phyloP scores from a whole-genome alignment of 1,284 basidiomycete genomes.

The Ceratobasidium sp. region DNA sequence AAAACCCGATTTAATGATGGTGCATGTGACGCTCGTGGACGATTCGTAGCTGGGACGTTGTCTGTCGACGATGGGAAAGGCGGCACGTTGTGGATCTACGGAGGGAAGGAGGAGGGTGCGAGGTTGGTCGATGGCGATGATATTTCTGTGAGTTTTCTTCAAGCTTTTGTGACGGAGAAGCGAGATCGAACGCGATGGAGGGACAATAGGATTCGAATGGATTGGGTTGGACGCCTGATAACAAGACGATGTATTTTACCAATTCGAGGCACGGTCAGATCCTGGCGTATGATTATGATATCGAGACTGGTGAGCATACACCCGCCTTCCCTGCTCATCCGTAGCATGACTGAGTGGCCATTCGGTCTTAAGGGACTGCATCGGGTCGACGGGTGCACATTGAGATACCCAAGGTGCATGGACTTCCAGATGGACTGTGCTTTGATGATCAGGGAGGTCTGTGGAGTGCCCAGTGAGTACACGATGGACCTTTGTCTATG shows the following conservation, averaged over 20 bases:
- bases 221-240: slow-evolving; percentile 73
- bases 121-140: slow-evolving; percentile 71
- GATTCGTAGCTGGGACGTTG: slow-evolving; percentile 75
- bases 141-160: slow-evolving; percentile 66
- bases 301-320: slow-evolving; percentile 62
- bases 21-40: slow-evolving; percentile 69
- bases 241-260: slow-evolving; percentile 76
- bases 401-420: slow-evolving; percentile 66
- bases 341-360: neutral
- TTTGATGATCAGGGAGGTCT: slow-evolving; percentile 73
- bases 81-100: slow-evolving; percentile 72
- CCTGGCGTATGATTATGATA: slow-evolving; percentile 70
- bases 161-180: neutral
- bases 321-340: neutral
- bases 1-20: slow-evolving; percentile 78
- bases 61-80: slow-evolving; percentile 62
- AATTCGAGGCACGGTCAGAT: slow-evolving; percentile 74
- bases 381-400: slow-evolving; percentile 69
- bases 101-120: slow-evolving; percentile 64
- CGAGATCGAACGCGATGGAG: neutral
- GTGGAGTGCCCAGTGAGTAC: slow-evolving; percentile 73
- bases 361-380: slow-evolving; percentile 51
- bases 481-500: slow-evolving; percentile 53
- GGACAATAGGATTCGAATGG: slow-evolving; percentile 71
- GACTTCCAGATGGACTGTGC: slow-evolving; percentile 68